Evolutionary conservation across 768 basidiomycete genomes (phyloP).

Genomic region (Phlebiopsis flavidoalba): DNA sequence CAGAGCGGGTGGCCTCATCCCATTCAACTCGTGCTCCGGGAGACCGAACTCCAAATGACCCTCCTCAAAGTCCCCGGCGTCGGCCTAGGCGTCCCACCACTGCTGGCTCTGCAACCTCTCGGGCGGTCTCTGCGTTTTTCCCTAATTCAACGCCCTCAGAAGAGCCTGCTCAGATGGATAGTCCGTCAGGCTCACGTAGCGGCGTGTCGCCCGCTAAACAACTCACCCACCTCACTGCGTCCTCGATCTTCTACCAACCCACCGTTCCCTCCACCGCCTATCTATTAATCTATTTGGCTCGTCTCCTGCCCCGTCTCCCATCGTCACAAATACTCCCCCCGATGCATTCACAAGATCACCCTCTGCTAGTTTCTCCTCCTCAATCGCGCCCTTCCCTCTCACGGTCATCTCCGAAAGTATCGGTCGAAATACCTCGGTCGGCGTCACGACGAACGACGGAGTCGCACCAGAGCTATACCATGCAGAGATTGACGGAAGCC

Average conservation of each 20-base stretch:
- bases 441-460: constrained; percentile 44
- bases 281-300: constrained; percentile 61
- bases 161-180: constrained; percentile 11
- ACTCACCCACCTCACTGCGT: constrained; percentile 16
- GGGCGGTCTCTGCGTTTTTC: constrained; percentile 16
- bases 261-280: constrained; percentile 61
- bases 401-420: constrained; percentile 37
- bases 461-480: constrained; percentile 63
- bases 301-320: constrained; percentile 31
- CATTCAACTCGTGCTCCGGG: not conserved
- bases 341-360: constrained; percentile 15
- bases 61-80: constrained; percentile 7
- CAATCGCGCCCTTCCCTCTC: constrained; percentile 43
- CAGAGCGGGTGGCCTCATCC: constrained; percentile 21
- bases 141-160: constrained; percentile 10
- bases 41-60: constrained; percentile 1
- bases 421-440: constrained; percentile 48
- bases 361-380: constrained; percentile 26
- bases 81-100: constrained; percentile 21
- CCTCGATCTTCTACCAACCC: constrained; percentile 58
- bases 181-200: constrained; percentile 4
- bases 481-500: constrained; percentile 55
- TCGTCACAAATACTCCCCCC: constrained; percentile 14
- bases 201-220: constrained; percentile 12
- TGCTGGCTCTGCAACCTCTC: constrained; percentile 17